These are phyloP conservation scores for Aaosphaeria pasadenensis DNA, from an alignment of 2,329 filamentous ascomycete species.

Conservation along the genomic window DNA sequence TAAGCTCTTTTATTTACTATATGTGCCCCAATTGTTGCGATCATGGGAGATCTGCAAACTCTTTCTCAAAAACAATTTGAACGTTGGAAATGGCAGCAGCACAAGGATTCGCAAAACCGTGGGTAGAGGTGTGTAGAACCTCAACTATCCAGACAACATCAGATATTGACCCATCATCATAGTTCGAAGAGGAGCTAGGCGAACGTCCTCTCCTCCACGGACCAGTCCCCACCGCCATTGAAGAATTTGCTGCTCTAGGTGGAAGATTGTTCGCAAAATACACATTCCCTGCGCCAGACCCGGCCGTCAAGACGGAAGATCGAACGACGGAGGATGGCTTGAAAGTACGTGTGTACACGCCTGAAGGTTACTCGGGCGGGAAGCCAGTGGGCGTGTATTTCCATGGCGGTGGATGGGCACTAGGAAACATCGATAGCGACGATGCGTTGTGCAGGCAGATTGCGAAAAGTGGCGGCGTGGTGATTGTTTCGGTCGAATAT, in stretches of 20 bases:
- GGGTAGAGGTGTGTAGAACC: slow-evolving; percentile 17
- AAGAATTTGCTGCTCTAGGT: slow-evolving; percentile 17
- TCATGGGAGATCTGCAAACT: too few species aligned
- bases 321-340: slow-evolving; percentile 19
- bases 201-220: slow-evolving; percentile 22
- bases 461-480: slow-evolving; percentile 20
- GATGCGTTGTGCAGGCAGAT: slow-evolving; percentile 25
- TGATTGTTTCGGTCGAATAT: slow-evolving; percentile 37
- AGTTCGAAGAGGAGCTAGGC: slow-evolving; percentile 33
- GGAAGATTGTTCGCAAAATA: slow-evolving; percentile 20
- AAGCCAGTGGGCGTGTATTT: slow-evolving; percentile 35
- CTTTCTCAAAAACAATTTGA: too few species aligned
- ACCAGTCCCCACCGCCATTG: slow-evolving; percentile 14
- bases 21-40: too few species aligned
- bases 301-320: slow-evolving; percentile 30
- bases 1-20: too few species aligned
- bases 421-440: slow-evolving; percentile 34
- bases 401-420: slow-evolving; percentile 38
- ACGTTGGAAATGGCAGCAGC: slow-evolving; percentile 11
- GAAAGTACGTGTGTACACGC: slow-evolving; percentile 35
- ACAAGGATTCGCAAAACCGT: slow-evolving; percentile 22
- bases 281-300: slow-evolving; percentile 28
- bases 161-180: background rate
- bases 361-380: slow-evolving; percentile 22
- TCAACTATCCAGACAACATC: background rate